Percentiles rank a stretch among this genome's conserved stretches.
phyloP scores from a whole-genome alignment of 78 protist species.

The Speleostelium caveatum region DNA sequence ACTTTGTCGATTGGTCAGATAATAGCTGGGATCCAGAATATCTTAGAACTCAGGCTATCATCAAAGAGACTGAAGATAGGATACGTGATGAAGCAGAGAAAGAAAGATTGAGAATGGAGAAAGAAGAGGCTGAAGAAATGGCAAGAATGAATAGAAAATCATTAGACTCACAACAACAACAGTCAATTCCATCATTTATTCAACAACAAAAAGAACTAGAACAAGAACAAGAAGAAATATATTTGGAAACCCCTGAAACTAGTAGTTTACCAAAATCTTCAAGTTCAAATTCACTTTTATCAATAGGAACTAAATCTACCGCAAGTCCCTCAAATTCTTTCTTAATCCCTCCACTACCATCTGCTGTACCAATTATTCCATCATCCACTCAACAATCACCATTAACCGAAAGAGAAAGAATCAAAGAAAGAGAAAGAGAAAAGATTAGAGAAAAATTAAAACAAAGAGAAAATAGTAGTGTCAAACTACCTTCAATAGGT shows the following conservation, averaged over 20 bases:
- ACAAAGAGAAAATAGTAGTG: slow-evolving; percentile 47
- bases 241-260: background rate
- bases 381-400: background rate
- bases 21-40: slow-evolving; percentile 68
- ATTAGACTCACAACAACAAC: slow-evolving; percentile 5
- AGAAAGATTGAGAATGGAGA: slow-evolving; percentile 46
- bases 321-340: background rate
- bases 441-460: slow-evolving; percentile 64
- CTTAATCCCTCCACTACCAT: no score
- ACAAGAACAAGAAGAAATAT: slow-evolving; percentile 9
- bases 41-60: background rate
- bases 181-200: background rate
- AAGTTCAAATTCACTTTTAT: background rate
- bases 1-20: slow-evolving; percentile 81
- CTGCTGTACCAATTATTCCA: background rate
- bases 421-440: slow-evolving; percentile 73
- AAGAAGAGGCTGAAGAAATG: slow-evolving; percentile 63
- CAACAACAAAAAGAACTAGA: background rate
- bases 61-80: slow-evolving; percentile 15
- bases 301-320: background rate
- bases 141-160: slow-evolving; percentile 20
- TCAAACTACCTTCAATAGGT: background rate
- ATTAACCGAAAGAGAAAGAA: slow-evolving; percentile 59
- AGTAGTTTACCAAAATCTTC: background rate
- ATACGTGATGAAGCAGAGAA: slow-evolving; percentile 49